Base-by-base conservation (phyloP, 2,329 filamentous ascomycete species). In the Monilinia fructicola region DNA sequence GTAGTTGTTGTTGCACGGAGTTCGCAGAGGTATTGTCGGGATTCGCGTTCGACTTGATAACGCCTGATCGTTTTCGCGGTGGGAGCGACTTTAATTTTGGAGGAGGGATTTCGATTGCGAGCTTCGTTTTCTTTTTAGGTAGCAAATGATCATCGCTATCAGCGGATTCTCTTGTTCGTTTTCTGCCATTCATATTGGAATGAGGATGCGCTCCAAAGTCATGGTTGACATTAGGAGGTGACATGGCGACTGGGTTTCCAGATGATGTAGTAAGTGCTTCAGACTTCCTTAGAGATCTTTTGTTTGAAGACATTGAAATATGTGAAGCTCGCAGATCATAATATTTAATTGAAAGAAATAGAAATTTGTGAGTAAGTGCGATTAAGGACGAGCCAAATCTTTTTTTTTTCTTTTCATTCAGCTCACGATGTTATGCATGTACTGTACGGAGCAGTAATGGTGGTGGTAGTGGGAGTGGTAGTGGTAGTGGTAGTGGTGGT, bases 91-190 rank as follows among this genome's bases (percentile, higher is more conserved):
- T 65, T 65, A 54, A 74, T 72, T 68, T 76, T 74, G 6, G 79
- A 69, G 58, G 44, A 6, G 82, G 76, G 58, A 86, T 84, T 72
- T 86, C 84, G 70, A 85, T 82, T 31, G 82, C 78, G 71, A 86
- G 82, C 68, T 81, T 79, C 64, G 81, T 76, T 75, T 79, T 82
- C 77, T 87, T 87, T 66, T 79, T 78, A 55, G 80, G 71, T 28
- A 65, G 6, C 65, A 77, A 75, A 69, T 83, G 81, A 72, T 79
- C 77, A 65, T 84, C 81, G 73, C 77, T 77, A 59, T 81, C 79
- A 66, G 78, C 73, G 62, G 77, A 69, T 61, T 84, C 81, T 71
- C 83, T 79, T 59, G 77, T 77, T 69, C 83, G 80, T 77, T 85
- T 85, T 74, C 78, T 80, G 72, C 79, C 79, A 71, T 77, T 78